phyloP scores from a whole-genome alignment of 495 filamentous ascomycete species.

The Aspergillus wentii region DNA sequence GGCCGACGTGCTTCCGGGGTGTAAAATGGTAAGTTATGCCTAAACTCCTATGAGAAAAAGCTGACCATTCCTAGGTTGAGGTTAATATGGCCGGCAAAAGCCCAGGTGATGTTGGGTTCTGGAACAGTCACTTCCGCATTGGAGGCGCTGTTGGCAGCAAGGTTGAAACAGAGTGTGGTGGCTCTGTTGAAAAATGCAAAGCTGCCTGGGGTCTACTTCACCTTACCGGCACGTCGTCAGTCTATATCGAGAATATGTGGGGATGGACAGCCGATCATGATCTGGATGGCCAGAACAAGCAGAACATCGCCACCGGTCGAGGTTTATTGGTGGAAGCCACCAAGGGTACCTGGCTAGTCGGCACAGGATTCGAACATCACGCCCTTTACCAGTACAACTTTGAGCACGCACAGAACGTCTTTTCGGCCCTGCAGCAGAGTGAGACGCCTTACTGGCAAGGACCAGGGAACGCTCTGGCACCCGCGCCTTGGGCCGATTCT shows the following conservation, averaged over 20 bases:
- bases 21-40: constrained; percentile 27
- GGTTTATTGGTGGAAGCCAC: constrained; percentile 46
- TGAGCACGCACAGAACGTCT: constrained; percentile 41
- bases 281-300: constrained; percentile 33
- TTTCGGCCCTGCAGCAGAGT: constrained; percentile 38
- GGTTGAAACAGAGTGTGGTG: constrained; percentile 34
- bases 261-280: constrained; percentile 54
- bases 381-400: constrained; percentile 50
- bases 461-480: constrained; percentile 28
- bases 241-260: constrained; percentile 57
- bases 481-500: constrained; percentile 36
- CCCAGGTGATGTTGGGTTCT: constrained; percentile 53
- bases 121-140: constrained; percentile 50
- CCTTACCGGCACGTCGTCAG: constrained; percentile 39
- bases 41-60: neutral
- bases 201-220: constrained; percentile 50
- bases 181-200: constrained; percentile 35
- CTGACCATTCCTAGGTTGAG: constrained; percentile 21
- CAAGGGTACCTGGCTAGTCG: constrained; percentile 36
- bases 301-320: constrained; percentile 46
- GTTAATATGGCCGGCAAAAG: constrained; percentile 46
- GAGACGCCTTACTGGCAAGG: constrained; percentile 49
- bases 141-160: constrained; percentile 46
- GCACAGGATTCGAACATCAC: constrained; percentile 42
- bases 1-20: constrained; percentile 42